Conservation (phyloP, 495 filamentous ascomycete species). For the Penicillium bialowiezense region DNA sequence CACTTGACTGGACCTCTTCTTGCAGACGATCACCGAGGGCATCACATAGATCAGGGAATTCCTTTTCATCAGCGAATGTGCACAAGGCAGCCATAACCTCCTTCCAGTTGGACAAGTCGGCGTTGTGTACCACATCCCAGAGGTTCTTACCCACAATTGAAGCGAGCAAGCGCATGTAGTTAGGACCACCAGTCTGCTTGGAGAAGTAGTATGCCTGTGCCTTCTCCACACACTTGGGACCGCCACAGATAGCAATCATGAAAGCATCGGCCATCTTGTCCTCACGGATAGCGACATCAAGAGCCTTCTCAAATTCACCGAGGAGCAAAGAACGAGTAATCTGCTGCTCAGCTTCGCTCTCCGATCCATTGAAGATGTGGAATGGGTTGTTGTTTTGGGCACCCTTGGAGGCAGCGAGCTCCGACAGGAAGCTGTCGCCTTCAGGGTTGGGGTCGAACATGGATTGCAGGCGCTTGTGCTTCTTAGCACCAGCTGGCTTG, state of each 20-base stretch:
- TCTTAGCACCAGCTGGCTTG: constrained; percentile 43
- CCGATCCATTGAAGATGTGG: constrained; percentile 74
- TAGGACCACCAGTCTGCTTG: constrained; percentile 75
- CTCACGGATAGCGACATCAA: constrained; percentile 83
- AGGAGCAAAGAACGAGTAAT: constrained; percentile 87
- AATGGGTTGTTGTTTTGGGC: constrained; percentile 86
- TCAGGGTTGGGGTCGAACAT: constrained; percentile 79
- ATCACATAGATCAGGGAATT: constrained; percentile 96
- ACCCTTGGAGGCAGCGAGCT: constrained; percentile 72
- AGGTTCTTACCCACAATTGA: constrained; percentile 95
- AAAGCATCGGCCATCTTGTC: constrained; percentile 92
- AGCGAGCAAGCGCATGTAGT: constrained; percentile 86
- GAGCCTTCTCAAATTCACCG: constrained; percentile 86
- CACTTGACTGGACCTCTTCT: constrained; percentile 55
- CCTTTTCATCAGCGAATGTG: constrained; percentile 85
- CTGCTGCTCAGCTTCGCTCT: constrained; percentile 75
- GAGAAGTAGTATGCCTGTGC: constrained; percentile 90
- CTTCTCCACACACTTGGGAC: constrained; percentile 89
- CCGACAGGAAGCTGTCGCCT: constrained; percentile 76
- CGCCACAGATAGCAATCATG: constrained; percentile 96
- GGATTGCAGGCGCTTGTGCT: constrained; percentile 67
- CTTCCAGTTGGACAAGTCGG: constrained; percentile 89
- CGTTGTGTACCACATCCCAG: constrained; percentile 98
- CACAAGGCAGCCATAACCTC: constrained; percentile 94
- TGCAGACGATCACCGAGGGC: constrained; percentile 88